Evolutionary conservation across 176 grass and related monocot species (phyloP).

Genomic region (Juncus inflexus): DNA sequence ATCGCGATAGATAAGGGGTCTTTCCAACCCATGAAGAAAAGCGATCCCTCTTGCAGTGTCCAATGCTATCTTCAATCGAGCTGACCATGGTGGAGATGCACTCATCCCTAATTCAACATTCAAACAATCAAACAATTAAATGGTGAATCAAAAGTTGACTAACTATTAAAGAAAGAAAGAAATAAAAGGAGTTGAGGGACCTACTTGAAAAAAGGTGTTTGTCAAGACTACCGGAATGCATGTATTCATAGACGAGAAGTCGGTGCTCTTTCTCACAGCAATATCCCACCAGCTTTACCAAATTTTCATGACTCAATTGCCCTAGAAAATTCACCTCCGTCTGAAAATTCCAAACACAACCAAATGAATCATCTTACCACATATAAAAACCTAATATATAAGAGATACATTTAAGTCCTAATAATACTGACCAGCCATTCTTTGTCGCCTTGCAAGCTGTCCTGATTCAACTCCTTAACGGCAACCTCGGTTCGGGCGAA

Average conservation of each 20-base stretch:
- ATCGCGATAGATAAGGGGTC: slow-evolving; percentile 71
- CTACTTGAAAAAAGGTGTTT: slow-evolving; percentile 67
- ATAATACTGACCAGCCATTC: slow-evolving; percentile 63
- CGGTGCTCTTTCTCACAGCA: slow-evolving; percentile 80
- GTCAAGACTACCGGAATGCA: slow-evolving; percentile 77
- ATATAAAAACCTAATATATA: no score
- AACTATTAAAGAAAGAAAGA: not conserved
- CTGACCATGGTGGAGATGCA: slow-evolving; percentile 51
- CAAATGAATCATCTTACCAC: not conserved
- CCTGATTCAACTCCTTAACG: slow-evolving; percentile 64
- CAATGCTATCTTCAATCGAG: slow-evolving; percentile 40
- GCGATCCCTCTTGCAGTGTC: slow-evolving; percentile 59
- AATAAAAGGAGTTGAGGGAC: not conserved
- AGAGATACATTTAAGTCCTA: not conserved
- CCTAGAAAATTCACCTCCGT: slow-evolving; percentile 73
- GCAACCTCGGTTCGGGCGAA: slow-evolving; percentile 34
- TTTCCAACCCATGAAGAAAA: slow-evolving; percentile 59
- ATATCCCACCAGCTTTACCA: slow-evolving; percentile 77
- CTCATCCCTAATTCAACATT: slow-evolving; percentile 25
- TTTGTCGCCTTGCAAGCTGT: slow-evolving; percentile 68
- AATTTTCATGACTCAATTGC: slow-evolving; percentile 50
- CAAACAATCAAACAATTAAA: slow-evolving; percentile 11
- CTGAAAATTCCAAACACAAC: slow-evolving; percentile 25
- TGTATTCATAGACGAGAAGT: slow-evolving; percentile 75
- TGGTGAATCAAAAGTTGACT: no score